Conservation (phyloP, 129 eudicot genomes). For the Artemisia tridentata region DNA sequence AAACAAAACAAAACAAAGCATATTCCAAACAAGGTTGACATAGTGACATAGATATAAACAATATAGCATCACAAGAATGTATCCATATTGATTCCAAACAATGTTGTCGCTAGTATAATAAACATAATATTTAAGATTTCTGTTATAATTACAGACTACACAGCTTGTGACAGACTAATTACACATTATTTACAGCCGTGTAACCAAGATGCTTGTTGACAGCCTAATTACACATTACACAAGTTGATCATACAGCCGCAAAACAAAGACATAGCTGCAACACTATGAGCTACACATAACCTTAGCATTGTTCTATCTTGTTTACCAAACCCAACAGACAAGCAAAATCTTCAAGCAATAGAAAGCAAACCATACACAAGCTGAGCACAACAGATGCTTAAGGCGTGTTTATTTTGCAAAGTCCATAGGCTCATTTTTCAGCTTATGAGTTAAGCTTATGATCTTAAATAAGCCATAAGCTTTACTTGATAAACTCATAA, state of each 20-base stretch:
- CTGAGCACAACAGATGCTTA: background rate
- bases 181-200: too few species aligned
- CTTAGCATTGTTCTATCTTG: background rate
- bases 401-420: background rate
- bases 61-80: background rate
- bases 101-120: background rate
- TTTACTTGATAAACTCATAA: too few species aligned
- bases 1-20: background rate
- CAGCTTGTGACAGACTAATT: too few species aligned
- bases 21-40: background rate
- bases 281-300: background rate
- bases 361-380: background rate
- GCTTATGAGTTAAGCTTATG: too few species aligned
- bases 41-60: background rate
- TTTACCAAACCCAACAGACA: background rate
- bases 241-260: too few species aligned
- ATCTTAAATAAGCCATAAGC: too few species aligned
- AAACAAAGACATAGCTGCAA: too few species aligned
- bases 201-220: too few species aligned
- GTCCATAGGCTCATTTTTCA: too few species aligned
- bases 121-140: background rate
- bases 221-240: too few species aligned
- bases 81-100: conserved; percentile 8
- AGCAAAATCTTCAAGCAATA: background rate
- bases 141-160: too few species aligned